phyloP scores from a whole-genome alignment of 2,329 filamentous ascomycete genomes.

The Fusarium chuoi region DNA sequence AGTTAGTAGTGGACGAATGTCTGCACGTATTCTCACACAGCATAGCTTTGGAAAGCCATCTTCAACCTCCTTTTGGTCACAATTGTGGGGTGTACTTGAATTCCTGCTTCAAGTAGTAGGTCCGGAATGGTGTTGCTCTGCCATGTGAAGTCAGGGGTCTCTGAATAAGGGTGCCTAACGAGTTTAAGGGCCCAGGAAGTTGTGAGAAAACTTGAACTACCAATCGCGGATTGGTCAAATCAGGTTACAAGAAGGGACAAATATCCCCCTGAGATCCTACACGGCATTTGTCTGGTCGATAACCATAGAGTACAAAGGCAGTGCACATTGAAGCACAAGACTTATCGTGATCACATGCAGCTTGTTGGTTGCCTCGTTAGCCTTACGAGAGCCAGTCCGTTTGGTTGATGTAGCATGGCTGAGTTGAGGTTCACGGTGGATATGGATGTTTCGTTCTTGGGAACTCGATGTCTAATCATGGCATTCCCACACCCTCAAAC shows the following conservation, averaged over 20 bases:
- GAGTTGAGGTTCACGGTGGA: constrained; percentile 16
- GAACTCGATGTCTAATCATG: constrained; percentile 8
- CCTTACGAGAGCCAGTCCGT: constrained; percentile 2
- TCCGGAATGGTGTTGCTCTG: constrained; percentile 1
- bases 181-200: not conserved
- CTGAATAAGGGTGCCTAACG: constrained; percentile 11
- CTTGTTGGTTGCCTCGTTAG: constrained; percentile 6
- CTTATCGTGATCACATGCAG: not conserved
- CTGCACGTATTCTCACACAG: constrained; percentile 16
- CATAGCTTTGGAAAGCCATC: constrained; percentile 5
- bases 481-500: constrained; percentile 8
- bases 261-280: not conserved
- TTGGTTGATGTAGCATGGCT: constrained; percentile 10
- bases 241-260: not conserved
- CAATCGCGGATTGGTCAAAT: not conserved
- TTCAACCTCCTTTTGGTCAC: not conserved
- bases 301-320: constrained; percentile 17
- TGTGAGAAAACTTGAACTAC: not conserved
- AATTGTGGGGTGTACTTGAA: constrained; percentile 17
- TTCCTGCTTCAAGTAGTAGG: constrained; percentile 20
- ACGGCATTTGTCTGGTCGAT: constrained; percentile 5
- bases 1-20: constrained; percentile 31
- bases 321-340: constrained; percentile 22
- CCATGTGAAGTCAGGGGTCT: constrained; percentile 7
- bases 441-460: constrained; percentile 12